These are phyloP conservation scores for Huntiella moniliformis DNA, from an alignment of 2,329 filamentous ascomycete species.

Conservation along the genomic window DNA sequence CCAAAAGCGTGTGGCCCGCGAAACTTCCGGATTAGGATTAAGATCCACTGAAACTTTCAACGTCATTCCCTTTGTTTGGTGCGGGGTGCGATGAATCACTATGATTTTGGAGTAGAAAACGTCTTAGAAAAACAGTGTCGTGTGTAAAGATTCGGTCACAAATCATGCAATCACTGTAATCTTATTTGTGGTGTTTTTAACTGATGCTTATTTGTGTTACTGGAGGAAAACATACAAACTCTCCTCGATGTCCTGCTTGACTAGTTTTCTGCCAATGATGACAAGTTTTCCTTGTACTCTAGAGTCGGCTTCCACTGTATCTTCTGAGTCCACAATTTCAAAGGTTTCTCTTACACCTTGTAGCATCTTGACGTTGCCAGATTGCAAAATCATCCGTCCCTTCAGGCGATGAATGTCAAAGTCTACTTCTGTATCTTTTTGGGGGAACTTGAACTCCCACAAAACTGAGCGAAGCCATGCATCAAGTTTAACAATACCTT, in stretches of 20 bases:
- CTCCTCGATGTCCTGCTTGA: constrained; percentile 29
- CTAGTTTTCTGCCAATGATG: constrained; percentile 40
- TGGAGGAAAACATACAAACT: constrained; percentile 19
- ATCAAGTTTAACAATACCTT: constrained; percentile 49
- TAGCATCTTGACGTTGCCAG: constrained; percentile 54
- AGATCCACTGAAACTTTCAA: background rate
- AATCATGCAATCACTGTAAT: no score
- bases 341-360: constrained; percentile 91
- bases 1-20: background rate
- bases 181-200: no score
- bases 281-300: constrained; percentile 37
- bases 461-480: constrained; percentile 65
- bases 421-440: constrained; percentile 17
- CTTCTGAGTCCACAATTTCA: constrained; percentile 55
- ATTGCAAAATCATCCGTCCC: constrained; percentile 48
- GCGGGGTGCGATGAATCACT: no score
- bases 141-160: no score
- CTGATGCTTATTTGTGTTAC: no score
- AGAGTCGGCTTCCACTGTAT: constrained; percentile 14
- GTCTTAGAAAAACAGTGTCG: no score
- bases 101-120: no score
- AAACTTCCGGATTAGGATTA: background rate
- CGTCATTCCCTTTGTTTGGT: background rate
- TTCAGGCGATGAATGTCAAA: constrained; percentile 85
- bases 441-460: constrained; percentile 56